Conservation (phyloP, 1,284 basidiomycete species). For the Heterobasidion parviporum region DNA sequence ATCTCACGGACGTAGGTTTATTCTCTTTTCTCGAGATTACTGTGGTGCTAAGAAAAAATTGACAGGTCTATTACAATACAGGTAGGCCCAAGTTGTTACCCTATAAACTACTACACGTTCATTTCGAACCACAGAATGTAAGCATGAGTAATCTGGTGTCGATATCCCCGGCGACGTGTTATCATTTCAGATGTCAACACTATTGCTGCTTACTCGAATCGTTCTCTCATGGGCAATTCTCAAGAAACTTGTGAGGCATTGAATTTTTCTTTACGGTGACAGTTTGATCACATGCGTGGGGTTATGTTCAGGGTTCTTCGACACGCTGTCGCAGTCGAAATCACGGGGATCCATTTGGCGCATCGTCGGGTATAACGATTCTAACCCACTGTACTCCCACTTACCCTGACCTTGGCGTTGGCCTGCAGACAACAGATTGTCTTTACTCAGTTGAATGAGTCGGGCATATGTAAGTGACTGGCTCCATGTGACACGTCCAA, state of each 20-base stretch:
- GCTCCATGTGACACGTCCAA: background rate
- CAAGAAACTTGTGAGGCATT: constrained; percentile 46
- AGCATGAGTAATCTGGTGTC: constrained; percentile 1
- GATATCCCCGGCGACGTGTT: too few species aligned
- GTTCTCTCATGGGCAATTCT: constrained; percentile 48
- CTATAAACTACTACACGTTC: background rate
- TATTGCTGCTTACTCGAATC: constrained; percentile 34
- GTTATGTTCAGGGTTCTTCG: constrained; percentile 37
- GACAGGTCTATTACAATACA: constrained; percentile 49
- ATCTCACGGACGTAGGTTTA: constrained; percentile 44
- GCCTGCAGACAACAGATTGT: constrained; percentile 44
- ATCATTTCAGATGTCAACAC: constrained; percentile 30
- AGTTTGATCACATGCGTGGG: background rate
- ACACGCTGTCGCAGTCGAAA: constrained; percentile 40
- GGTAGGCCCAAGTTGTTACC: constrained; percentile 18
- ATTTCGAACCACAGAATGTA: constrained; percentile 20
- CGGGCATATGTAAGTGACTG: constrained; percentile 26
- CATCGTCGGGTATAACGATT: constrained; percentile 35
- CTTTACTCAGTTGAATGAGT: constrained; percentile 39
- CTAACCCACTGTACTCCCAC: background rate
- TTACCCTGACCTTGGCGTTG: background rate
- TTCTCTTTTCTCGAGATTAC: background rate
- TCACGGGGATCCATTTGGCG: constrained; percentile 49
- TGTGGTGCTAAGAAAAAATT: background rate
- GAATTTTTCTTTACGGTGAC: background rate